Evolutionary conservation across 1,139 yeast genomes (phyloP).

Genomic region (Debaryomyces singareniensis): DNA sequence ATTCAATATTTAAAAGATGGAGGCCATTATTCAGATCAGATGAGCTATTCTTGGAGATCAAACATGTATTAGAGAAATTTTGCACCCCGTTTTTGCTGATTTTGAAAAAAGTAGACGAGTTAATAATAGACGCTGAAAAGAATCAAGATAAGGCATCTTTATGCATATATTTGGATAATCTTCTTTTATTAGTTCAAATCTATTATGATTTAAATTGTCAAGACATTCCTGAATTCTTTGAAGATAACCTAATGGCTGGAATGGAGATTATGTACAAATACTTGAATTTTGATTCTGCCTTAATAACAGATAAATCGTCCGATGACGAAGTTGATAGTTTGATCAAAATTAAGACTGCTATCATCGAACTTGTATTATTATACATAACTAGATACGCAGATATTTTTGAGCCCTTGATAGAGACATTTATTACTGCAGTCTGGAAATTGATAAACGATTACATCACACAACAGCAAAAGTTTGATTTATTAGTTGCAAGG

Average conservation of each 20-base stretch:
- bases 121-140: slow-evolving; percentile 45
- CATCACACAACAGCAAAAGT: slow-evolving; percentile 66
- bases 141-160: slow-evolving; percentile 41
- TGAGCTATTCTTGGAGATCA: slow-evolving; percentile 81
- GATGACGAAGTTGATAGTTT: slow-evolving; percentile 71
- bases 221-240: slow-evolving; percentile 96
- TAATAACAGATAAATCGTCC: slow-evolving; percentile 51
- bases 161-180: slow-evolving; percentile 58
- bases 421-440: slow-evolving; percentile 71
- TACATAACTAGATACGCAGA: slow-evolving; percentile 91
- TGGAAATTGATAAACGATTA: slow-evolving; percentile 69
- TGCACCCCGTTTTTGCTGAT: slow-evolving; percentile 72
- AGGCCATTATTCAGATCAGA: slow-evolving; percentile 90
- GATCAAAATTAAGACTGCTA: slow-evolving; percentile 73
- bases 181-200: slow-evolving; percentile 67
- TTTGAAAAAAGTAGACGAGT: slow-evolving; percentile 58
- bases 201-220: slow-evolving; percentile 94
- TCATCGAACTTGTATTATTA: slow-evolving; percentile 77
- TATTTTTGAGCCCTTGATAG: slow-evolving; percentile 71
- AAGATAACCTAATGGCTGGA: slow-evolving; percentile 74
- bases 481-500: slow-evolving; percentile 79
- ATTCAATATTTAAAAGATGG: slow-evolving; percentile 95
- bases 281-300: slow-evolving; percentile 50
- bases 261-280: slow-evolving; percentile 82
- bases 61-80: slow-evolving; percentile 79